Evolutionary conservation across 163 green algal species (phyloP).

Genomic region (Chlorella variabilis): DNA sequence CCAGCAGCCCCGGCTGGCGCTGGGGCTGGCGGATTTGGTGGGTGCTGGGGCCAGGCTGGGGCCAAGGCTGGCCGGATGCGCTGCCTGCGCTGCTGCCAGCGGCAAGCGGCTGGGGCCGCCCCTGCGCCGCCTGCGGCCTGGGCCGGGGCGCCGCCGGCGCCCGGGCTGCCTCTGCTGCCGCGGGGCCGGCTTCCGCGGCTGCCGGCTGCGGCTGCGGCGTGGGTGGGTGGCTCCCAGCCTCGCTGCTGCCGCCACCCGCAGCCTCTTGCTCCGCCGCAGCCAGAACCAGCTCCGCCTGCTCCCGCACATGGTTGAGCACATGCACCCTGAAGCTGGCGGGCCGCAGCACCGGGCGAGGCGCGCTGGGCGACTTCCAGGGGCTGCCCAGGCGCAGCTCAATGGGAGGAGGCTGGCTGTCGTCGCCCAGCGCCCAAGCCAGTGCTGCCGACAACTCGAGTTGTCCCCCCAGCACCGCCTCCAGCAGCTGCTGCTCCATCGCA

Average conservation of each 20-base stretch:
- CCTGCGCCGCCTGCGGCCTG: no score
- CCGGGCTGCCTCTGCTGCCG: background rate
- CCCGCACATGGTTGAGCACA: conserved; percentile 37
- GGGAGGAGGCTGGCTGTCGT: conserved; percentile 7
- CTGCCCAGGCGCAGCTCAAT: background rate
- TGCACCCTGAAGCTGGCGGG: conserved; percentile 24
- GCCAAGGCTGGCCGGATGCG: background rate
- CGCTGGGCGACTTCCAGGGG: background rate
- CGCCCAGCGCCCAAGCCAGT: conserved; percentile 15
- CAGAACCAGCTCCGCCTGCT: conserved; percentile 45
- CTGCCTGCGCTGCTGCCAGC: background rate
- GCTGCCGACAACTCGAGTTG: conserved; percentile 7
- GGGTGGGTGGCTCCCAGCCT: conserved; percentile 4
- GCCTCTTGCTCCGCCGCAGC: conserved; percentile 39
- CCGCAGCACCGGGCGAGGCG: background rate
- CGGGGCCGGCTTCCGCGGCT: no score
- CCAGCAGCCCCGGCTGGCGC: conserved; percentile 18
- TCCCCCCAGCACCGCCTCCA: conserved; percentile 19
- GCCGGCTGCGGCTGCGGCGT: conserved; percentile 3
- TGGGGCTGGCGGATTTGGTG: background rate
- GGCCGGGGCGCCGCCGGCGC: no score
- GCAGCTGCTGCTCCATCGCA: background rate
- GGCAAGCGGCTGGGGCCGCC: no score
- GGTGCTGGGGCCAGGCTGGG: background rate
- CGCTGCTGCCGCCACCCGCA: background rate